Evolutionary conservation across 495 filamentous ascomycete species (phyloP).

Genomic region (Cladorrhinum samala): DNA sequence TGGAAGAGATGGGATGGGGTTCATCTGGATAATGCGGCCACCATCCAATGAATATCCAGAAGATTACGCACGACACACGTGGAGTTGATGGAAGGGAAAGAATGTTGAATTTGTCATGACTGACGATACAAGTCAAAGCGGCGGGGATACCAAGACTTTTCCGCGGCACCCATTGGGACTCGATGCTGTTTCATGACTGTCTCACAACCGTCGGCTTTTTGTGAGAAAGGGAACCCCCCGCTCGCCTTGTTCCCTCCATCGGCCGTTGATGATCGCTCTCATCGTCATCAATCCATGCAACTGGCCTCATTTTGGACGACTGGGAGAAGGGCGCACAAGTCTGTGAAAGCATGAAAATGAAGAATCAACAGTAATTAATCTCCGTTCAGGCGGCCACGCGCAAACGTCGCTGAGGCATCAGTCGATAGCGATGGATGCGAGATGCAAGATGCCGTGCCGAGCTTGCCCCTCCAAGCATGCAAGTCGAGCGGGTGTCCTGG

Average conservation of each 20-base stretch:
- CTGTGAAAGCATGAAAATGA: background rate
- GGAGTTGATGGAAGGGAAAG: background rate
- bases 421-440: too few species aligned
- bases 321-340: background rate
- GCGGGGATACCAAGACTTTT: background rate
- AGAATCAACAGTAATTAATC: too few species aligned
- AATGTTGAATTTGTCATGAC: conserved; percentile 4
- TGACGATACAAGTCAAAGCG: background rate
- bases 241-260: background rate
- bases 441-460: too few species aligned
- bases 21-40: too few species aligned
- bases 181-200: conserved; percentile 2
- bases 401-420: too few species aligned
- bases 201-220: conserved; percentile 1
- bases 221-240: conserved; percentile 1
- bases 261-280: conserved; percentile 2
- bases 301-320: too few species aligned
- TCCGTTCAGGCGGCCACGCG: too few species aligned
- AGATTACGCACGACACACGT: too few species aligned
- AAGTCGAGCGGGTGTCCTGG: background rate
- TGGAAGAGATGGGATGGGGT: too few species aligned
- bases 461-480: background rate
- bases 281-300: background rate
- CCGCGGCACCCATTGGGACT: background rate
- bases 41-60: too few species aligned